Conservation (phyloP, 768 basidiomycete genomes). For the Suillus lakei region DNA sequence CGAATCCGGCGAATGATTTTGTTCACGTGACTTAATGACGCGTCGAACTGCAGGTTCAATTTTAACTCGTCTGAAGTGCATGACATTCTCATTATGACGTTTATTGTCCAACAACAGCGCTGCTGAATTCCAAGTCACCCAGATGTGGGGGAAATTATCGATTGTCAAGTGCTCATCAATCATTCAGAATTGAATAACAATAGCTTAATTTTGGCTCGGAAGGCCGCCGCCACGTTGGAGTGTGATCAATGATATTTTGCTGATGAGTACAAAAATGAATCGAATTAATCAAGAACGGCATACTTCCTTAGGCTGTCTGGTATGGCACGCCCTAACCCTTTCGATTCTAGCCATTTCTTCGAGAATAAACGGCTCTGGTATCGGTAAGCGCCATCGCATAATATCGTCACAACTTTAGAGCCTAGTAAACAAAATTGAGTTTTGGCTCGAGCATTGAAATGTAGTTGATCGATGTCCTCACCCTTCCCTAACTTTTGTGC, state of each 20-base stretch:
- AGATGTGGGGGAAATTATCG: not conserved
- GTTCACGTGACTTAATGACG: not conserved
- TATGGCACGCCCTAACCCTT: constrained; percentile 77
- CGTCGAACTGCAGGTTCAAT: too few species aligned
- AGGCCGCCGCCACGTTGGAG: not conserved
- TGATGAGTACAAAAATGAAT: not conserved
- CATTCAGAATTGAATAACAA: not conserved
- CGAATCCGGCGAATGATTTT: not conserved
- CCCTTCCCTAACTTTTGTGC: constrained; percentile 87
- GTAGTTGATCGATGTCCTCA: constrained; percentile 20
- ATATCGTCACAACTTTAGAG: constrained; percentile 82
- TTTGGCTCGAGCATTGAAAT: constrained; percentile 4
- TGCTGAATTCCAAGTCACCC: not conserved
- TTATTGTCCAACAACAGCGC: too few species aligned
- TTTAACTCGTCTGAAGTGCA: too few species aligned
- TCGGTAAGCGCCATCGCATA: constrained; percentile 96
- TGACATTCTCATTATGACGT: too few species aligned
- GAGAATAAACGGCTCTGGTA: constrained; percentile 97
- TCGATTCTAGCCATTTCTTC: constrained; percentile 84
- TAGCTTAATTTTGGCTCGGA: not conserved
- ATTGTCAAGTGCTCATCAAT: not conserved
- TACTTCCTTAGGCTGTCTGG: constrained; percentile 89
- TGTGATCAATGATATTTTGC: not conserved
- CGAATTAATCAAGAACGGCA: constrained; percentile 71
- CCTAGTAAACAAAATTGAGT: constrained; percentile 47